Evolutionary conservation across 495 filamentous ascomycete species (phyloP), one percentile per base, ranked within the genome.

Genomic region (Penicillium antarcticum): DNA sequence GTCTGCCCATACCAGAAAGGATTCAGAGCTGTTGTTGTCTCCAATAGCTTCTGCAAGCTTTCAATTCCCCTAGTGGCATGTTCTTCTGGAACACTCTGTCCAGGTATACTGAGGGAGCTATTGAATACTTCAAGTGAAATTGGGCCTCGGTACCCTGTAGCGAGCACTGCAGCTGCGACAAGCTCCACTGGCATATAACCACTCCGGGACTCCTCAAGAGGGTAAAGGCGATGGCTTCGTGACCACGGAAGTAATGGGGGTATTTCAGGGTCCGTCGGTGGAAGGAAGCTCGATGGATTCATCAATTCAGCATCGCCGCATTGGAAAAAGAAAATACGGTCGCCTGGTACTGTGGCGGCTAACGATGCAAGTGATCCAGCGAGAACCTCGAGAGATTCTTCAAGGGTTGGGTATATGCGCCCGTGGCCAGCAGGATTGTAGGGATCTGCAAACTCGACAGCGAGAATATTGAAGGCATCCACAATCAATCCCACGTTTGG

Each of bases 311-410:
- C 86, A 62, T 88, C 86, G 3, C 73, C 80, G 42, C 87, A 83
- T 61, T 88, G 85, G n/a, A 87, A 67, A n/a, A 88, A 74, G 56
- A 79, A 87, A 44, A 88, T 87, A 50, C 83, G 84, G 29, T 86
- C 82, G 0, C 73, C 70, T 2, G 83, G 81, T 2, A 88, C 68
- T 0, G 78, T 80, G 4, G 46, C 56, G 1, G 64, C 70, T 8
- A 88, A 73, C 4, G 76, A 67, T 1, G 65, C 52, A 13, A 87
- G 60, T 0, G 67, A 70, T 10, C 24, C 38, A 2, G 52, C 42
- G n/a, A 70, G 41, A 0, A 65, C 44, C 1, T 62, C 49, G 0
- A 61, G 26, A 5, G 67, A 66, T 23, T 66, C 62, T 24, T 60
- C 50, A 2, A 62, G 9, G 1, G 58, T 64, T 1, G 57, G 14